phyloP scores from a whole-genome alignment of 805 yeast species.

The Blastobotrys mokoenaii region DNA sequence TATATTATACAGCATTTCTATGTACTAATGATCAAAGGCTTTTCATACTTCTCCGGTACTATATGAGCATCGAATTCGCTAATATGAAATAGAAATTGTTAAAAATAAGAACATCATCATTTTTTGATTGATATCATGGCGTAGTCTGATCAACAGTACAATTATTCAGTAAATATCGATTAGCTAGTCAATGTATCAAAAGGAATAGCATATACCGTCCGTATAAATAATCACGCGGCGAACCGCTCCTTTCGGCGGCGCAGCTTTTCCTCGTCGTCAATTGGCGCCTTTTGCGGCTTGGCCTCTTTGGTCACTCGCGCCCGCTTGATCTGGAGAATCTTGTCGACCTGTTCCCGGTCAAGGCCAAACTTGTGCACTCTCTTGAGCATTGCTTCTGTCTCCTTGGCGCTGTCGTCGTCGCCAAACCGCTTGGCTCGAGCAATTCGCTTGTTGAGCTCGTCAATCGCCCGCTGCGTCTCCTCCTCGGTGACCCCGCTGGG shows the following conservation, averaged over 20 bases:
- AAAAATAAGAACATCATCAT: no score
- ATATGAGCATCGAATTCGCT: no score
- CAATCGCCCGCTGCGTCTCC: constrained; percentile 45
- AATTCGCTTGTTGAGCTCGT: constrained; percentile 56
- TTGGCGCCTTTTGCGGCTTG: constrained; percentile 5
- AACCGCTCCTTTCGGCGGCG: constrained; percentile 17
- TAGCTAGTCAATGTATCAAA: no score
- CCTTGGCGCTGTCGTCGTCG: constrained; percentile 34
- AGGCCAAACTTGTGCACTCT: constrained; percentile 78
- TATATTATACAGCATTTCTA: no score
- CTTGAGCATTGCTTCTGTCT: constrained; percentile 45
- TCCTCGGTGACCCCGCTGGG: background rate
- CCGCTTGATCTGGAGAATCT: background rate
- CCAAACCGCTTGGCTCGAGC: constrained; percentile 75
- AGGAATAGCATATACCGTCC: no score
- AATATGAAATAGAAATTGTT: no score
- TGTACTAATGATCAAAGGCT: no score
- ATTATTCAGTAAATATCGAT: no score
- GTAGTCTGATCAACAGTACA: no score
- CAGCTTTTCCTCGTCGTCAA: constrained; percentile 16
- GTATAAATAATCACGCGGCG: constrained; percentile 4
- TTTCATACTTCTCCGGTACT: no score
- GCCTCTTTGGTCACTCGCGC: constrained; percentile 3
- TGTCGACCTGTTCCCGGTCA: constrained; percentile 3
- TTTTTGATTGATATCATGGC: no score